phyloP scores from a whole-genome alignment of 1,139 yeast species.

The Ashbya aceris region DNA sequence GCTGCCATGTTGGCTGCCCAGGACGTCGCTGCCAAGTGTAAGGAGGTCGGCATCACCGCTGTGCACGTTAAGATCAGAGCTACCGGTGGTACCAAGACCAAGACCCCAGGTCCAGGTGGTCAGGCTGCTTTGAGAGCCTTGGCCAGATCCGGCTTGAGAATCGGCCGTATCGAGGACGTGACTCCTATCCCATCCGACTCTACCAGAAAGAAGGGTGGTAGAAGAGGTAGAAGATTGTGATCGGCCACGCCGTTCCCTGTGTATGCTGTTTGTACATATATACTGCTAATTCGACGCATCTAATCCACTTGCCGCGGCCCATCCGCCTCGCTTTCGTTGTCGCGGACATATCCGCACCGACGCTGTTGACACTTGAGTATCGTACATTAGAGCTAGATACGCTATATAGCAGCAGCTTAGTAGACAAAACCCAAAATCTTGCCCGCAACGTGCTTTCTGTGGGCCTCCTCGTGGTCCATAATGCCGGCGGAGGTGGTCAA shows the following conservation, averaged over 20 bases:
- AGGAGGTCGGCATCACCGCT: slow-evolving; percentile 99
- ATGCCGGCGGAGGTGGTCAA: slow-evolving; percentile 99
- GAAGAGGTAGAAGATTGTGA: slow-evolving; percentile 99
- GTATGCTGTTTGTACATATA: no score
- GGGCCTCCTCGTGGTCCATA: slow-evolving; percentile 99
- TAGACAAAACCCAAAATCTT: slow-evolving; percentile 94
- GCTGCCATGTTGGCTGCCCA: slow-evolving; percentile 99
- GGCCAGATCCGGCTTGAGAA: slow-evolving; percentile 99
- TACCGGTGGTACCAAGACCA: slow-evolving; percentile 99
- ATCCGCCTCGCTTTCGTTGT: not conserved
- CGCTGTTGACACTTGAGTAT: not conserved
- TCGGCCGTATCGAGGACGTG: slow-evolving; percentile 99
- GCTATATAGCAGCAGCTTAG: slow-evolving; percentile 32
- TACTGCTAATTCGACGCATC: no score
- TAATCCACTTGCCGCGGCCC: not conserved
- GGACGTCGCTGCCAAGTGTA: slow-evolving; percentile 98
- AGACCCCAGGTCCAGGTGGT: slow-evolving; percentile 99
- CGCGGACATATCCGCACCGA: not conserved
- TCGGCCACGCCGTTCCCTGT: slow-evolving; percentile 12
- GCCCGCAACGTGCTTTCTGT: slow-evolving; percentile 99
- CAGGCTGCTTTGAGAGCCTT: slow-evolving; percentile 99
- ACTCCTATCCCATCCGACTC: slow-evolving; percentile 99
- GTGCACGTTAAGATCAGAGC: slow-evolving; percentile 99
- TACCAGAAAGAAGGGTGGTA: slow-evolving; percentile 99
- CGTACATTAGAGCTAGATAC: not conserved